A percentile compares a stretch with the other conserved stretches of the same genome.
Conservation (phyloP, 805 yeast genomes). For the Candida piceae region DNA sequence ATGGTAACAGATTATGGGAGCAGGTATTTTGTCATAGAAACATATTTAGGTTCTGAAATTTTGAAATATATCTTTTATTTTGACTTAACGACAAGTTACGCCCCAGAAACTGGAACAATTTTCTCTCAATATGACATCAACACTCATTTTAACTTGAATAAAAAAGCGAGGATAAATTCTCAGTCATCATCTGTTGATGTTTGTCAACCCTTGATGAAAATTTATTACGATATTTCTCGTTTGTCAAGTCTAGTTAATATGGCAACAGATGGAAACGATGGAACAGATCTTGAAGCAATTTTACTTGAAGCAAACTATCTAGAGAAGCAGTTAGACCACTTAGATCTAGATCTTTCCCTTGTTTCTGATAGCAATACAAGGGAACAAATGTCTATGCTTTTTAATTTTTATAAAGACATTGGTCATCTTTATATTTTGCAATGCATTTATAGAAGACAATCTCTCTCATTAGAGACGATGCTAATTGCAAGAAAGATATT, state of each 20-base stretch:
- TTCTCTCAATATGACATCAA: slow-evolving; percentile 4
- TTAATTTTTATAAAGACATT: slow-evolving; percentile 9
- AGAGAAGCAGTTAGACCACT: slow-evolving; percentile 3
- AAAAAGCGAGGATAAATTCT: neutral
- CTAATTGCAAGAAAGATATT: slow-evolving; percentile 4
- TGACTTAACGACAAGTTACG: slow-evolving; percentile 7
- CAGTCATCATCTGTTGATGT: slow-evolving; percentile 2
- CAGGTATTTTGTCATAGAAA: neutral
- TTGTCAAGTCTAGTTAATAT: slow-evolving; percentile 7
- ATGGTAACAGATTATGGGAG: slow-evolving; percentile 3
- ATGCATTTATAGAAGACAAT: slow-evolving; percentile 10
- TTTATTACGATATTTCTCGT: slow-evolving; percentile 6
- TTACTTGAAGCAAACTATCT: slow-evolving; percentile 10
- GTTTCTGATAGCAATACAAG: neutral
- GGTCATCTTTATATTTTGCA: slow-evolving; percentile 9
- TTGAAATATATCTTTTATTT: slow-evolving; percentile 4
- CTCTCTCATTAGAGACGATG: slow-evolving; percentile 11
- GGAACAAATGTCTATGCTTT: neutral
- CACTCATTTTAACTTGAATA: neutral
- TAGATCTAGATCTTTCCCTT: neutral
- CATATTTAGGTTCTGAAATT: neutral
- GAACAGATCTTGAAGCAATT: slow-evolving; percentile 9
- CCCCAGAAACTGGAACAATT: slow-evolving; percentile 4
- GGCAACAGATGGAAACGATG: slow-evolving; percentile 9
- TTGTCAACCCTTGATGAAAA: slow-evolving; percentile 3